Evolutionary conservation across 2,329 filamentous ascomycete species (phyloP).

Genomic region (Annulohypoxylon truncatum): DNA sequence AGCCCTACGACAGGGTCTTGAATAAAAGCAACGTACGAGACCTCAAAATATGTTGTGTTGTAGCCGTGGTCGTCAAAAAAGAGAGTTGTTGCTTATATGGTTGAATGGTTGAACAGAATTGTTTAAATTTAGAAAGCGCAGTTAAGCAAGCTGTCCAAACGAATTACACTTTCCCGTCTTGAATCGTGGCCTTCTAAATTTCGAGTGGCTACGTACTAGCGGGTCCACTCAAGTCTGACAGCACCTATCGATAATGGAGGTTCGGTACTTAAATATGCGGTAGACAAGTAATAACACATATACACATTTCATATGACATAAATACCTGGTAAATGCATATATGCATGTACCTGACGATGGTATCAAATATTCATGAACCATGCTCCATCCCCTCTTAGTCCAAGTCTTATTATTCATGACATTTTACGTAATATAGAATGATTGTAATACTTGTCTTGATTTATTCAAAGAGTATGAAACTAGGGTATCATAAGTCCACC

Average conservation of each 20-base stretch:
- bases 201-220: constrained; percentile 39
- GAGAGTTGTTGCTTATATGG: constrained; percentile 19
- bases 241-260: constrained; percentile 44
- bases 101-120: constrained; percentile 22
- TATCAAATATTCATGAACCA: neutral
- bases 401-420: neutral
- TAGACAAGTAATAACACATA: constrained; percentile 1
- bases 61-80: constrained; percentile 15
- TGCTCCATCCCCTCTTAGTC: neutral
- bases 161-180: constrained; percentile 34
- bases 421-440: neutral
- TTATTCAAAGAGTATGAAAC: neutral
- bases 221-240: constrained; percentile 6
- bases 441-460: neutral
- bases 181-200: constrained; percentile 49
- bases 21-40: constrained; percentile 4
- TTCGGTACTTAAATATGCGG: neutral
- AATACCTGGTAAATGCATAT: neutral
- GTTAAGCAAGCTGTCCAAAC: constrained; percentile 35
- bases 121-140: constrained; percentile 40
- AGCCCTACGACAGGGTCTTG: constrained; percentile 49
- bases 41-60: constrained; percentile 16
- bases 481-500: constrained; percentile 21
- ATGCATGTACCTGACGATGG: constrained; percentile 8
- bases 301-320: neutral